These are phyloP conservation scores for Conoideocrella luteorostrata DNA, from an alignment of 2,329 filamentous ascomycete species.

Conservation along the genomic window DNA sequence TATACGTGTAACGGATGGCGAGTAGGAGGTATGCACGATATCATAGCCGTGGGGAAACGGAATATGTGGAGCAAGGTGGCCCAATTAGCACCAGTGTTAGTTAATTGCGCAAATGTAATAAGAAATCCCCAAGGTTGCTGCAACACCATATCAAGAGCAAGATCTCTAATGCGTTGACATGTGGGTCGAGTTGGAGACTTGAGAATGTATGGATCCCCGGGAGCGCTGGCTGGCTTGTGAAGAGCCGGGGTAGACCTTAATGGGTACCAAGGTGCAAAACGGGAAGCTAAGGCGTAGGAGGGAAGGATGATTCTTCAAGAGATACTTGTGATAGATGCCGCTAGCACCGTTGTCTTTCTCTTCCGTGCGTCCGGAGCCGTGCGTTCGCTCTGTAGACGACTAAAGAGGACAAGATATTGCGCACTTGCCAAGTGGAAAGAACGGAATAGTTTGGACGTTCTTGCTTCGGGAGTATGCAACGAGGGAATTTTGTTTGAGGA, in stretches of 20 bases:
- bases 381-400: slow-evolving; percentile 16
- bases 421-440: not conserved
- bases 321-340: not conserved
- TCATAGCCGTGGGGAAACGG: not conserved
- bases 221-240: too few species aligned
- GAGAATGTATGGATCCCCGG: too few species aligned
- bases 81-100: not conserved
- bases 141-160: not conserved
- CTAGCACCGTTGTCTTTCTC: not conserved
- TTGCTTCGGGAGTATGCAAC: not conserved
- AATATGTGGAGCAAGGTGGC: not conserved
- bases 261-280: not conserved
- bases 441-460: not conserved
- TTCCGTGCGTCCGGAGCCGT: not conserved
- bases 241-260: not conserved
- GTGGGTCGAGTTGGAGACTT: not conserved
- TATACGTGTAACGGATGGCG: not conserved
- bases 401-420: not conserved
- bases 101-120: not conserved
- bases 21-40: slow-evolving; percentile 2
- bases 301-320: not conserved
- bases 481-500: too few species aligned
- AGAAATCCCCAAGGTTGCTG: not conserved
- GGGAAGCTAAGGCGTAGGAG: not conserved
- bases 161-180: not conserved